Base-by-base conservation (phyloP, 306 rosid species). In the Casuarina glauca region DNA sequence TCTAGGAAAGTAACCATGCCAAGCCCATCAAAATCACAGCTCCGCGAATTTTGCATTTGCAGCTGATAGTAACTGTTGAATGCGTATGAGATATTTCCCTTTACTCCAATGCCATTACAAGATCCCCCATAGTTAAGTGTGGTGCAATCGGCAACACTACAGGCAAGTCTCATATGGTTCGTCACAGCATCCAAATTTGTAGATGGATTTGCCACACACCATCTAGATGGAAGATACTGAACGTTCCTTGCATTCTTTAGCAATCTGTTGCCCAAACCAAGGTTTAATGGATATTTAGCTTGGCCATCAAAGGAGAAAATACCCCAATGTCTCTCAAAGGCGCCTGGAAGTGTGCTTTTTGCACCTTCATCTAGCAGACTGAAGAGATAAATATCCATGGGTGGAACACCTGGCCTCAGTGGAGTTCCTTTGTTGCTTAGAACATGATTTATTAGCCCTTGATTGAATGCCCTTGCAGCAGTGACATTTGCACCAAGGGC, bases 281-380 rank as follows among this genome's bases (percentile, higher is more conserved):
- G 97, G 88, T 89, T 87, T 73, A 95, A 41, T 2, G 89, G 74
- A 82, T 95, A 95, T 85, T 91, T 95, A 10, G 97, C 97, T 71
- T 95, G 97, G 2, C 97, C 99, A 61, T 93, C 97, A 66, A 95
- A 95, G 19, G 97, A 95, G 76, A 89, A 93, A 17, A 95, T 85
- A 55, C 99, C 99, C 97, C 99, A 95, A 71, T 95, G 99, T 74
- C 99, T 89, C 81, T 95, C 99, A 71, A 95, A 95, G 88, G 87
- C 89, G 19, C 97, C 98, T 0, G 98, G 97, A 78, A 95, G 92
- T 0, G 64, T 73, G 79, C 90, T 95, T 85, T 95, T 95, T 5
- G 96, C 96, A n/a, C 90, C 97, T 87, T 95, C 98, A 52, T 95
- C 97, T 20, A 89, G 83, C 17, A 95, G 85, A 79, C 93, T 75